These are phyloP conservation scores for Penicillium fimorum DNA, from an alignment of 495 filamentous ascomycete genomes.

Conservation along the genomic window DNA sequence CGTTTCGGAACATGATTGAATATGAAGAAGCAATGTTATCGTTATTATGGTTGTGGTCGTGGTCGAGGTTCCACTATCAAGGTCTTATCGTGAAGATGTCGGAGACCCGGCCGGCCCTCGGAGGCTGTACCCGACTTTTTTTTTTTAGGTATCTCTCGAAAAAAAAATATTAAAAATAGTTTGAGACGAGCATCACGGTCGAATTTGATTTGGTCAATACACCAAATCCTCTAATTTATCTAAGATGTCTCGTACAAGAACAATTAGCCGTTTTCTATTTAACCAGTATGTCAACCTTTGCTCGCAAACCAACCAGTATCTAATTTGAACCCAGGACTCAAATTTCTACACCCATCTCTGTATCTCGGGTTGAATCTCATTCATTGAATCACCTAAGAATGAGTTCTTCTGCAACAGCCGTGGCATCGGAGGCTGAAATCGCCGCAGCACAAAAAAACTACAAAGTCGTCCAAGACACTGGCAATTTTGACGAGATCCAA, in stretches of 20 bases:
- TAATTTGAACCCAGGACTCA: neutral
- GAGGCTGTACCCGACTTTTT: neutral
- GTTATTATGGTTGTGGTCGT: neutral
- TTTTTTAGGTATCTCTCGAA: no score
- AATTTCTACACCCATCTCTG: neutral
- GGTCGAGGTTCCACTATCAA: neutral
- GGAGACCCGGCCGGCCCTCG: no score
- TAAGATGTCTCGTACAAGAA: neutral
- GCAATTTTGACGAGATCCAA: conserved; percentile 71
- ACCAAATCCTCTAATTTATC: neutral
- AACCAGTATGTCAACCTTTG: conserved; percentile 3
- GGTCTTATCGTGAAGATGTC: neutral
- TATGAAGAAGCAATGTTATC: neutral
- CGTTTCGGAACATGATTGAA: neutral
- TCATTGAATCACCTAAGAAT: conserved; percentile 6
- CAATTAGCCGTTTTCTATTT: neutral
- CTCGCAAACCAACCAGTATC: neutral
- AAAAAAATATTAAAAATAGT: no score
- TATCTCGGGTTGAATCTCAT: neutral
- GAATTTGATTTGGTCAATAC: neutral
- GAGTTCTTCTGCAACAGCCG: conserved; percentile 19
- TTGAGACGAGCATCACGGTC: neutral
- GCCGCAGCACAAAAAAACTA: conserved; percentile 21
- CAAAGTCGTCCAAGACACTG: conserved; percentile 27
- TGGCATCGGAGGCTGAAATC: conserved; percentile 7